These are phyloP conservation scores for Aspergillus incahuasiensis DNA, from an alignment of 495 filamentous ascomycete genomes.

Conservation along the genomic window DNA sequence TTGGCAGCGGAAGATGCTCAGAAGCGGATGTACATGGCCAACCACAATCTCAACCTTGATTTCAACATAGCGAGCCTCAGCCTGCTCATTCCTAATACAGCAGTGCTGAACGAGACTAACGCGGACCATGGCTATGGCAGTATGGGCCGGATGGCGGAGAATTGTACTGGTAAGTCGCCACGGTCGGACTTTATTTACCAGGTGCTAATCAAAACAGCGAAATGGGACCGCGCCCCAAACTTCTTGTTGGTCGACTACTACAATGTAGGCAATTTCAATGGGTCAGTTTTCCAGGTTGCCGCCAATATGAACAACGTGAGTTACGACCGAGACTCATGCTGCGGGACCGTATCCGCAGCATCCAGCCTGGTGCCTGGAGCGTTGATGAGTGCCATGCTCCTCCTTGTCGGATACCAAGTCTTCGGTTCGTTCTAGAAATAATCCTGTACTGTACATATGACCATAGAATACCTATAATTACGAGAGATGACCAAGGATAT, in stretches of 20 bases:
- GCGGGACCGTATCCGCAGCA: constrained; percentile 47
- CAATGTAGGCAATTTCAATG: constrained; percentile 62
- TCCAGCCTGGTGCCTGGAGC: constrained; percentile 19
- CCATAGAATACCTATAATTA: constrained; percentile 11
- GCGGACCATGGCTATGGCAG: constrained; percentile 58
- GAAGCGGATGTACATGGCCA: constrained; percentile 77
- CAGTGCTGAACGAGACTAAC: constrained; percentile 65
- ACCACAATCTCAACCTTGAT: constrained; percentile 84
- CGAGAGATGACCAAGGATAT: constrained; percentile 8
- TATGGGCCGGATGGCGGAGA: constrained; percentile 61
- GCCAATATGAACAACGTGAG: constrained; percentile 81
- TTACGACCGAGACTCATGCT: constrained; percentile 65
- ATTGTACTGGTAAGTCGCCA: constrained; percentile 57
- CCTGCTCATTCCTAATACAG: constrained; percentile 72
- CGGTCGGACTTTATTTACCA: not conserved
- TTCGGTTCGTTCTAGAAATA: constrained; percentile 21
- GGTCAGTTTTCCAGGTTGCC: constrained; percentile 90
- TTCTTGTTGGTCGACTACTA: constrained; percentile 91
- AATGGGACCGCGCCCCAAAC: constrained; percentile 72
- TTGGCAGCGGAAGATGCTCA: constrained; percentile 47
- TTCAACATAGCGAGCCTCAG: constrained; percentile 54
- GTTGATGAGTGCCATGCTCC: constrained; percentile 21
- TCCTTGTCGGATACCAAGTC: constrained; percentile 26
- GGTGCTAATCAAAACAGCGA: constrained; percentile 25
- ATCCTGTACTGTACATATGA: constrained; percentile 13